Percentiles rank a stretch among this genome's conserved stretches.
Evolutionary conservation across 1,139 yeast genomes (phyloP).

Genomic region (Lodderomyces beijingensis): DNA sequence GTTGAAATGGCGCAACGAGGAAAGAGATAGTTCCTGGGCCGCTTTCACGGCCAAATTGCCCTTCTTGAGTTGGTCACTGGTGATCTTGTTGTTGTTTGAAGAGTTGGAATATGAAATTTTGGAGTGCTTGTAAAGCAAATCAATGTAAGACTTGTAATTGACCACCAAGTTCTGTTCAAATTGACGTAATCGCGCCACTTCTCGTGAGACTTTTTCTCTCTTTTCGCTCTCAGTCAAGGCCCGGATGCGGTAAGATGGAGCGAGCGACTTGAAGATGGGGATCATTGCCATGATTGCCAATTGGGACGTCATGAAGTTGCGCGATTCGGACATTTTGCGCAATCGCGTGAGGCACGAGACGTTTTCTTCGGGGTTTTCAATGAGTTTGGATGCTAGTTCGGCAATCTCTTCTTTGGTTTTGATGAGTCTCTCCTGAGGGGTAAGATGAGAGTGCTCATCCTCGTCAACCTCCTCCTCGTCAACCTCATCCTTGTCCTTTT

Average conservation of each 20-base stretch:
- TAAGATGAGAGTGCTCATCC: constrained; percentile 43
- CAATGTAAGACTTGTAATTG: constrained; percentile 68
- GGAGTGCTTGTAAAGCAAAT: constrained; percentile 43
- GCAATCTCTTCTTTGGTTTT: constrained; percentile 82
- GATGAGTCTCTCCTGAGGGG: constrained; percentile 55
- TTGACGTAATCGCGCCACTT: constrained; percentile 66
- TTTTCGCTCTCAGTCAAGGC: constrained; percentile 77
- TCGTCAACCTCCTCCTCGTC: constrained; percentile 31
- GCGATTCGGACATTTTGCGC: constrained; percentile 66
- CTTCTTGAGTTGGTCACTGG: constrained; percentile 37
- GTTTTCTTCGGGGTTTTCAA: constrained; percentile 90
- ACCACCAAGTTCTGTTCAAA: constrained; percentile 76
- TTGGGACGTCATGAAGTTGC: constrained; percentile 65
- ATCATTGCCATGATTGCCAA: constrained; percentile 74
- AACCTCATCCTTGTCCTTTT: constrained; percentile 18
- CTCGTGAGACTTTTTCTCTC: constrained; percentile 77
- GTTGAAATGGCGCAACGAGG: constrained; percentile 74
- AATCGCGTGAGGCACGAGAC: constrained; percentile 62
- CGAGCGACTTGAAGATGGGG: constrained; percentile 77
- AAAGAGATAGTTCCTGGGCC: constrained; percentile 66
- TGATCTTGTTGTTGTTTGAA: constrained; percentile 33
- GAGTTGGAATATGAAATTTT: constrained; percentile 38
- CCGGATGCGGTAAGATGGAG: constrained; percentile 86
- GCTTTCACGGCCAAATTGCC: constrained; percentile 67
- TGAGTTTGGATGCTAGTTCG: constrained; percentile 66